phyloP scores from a whole-genome alignment of 768 basidiomycete species.

The Suillus ampliporus region DNA sequence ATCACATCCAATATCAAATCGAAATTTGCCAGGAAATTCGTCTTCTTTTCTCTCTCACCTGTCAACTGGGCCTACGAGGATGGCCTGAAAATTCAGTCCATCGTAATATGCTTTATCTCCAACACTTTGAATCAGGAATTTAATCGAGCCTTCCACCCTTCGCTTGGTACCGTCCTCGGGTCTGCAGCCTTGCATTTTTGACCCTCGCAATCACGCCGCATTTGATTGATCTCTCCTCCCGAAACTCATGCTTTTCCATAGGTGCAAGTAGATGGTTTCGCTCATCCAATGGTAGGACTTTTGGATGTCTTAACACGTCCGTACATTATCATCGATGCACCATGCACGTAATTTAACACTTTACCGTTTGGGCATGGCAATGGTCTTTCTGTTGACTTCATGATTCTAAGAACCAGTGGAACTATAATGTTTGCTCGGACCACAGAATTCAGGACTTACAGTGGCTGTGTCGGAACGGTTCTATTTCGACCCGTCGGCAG shows the following conservation, averaged over 20 bases:
- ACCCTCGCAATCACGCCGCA: neutral
- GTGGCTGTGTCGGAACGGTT: no score
- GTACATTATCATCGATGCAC: neutral
- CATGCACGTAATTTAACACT: neutral
- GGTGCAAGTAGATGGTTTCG: neutral
- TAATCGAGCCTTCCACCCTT: constrained; percentile 23
- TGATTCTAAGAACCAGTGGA: no score
- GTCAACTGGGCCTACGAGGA: constrained; percentile 49
- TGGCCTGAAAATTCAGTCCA: constrained; percentile 42
- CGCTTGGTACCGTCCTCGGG: constrained; percentile 10
- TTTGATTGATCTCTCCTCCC: neutral
- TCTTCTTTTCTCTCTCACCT: constrained; percentile 44
- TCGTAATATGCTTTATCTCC: constrained; percentile 40
- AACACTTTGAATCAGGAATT: constrained; percentile 37
- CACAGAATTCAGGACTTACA: no score
- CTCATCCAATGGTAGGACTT: neutral
- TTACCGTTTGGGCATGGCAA: no score
- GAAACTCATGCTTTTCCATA: constrained; percentile 1
- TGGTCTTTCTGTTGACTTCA: no score
- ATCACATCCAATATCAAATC: constrained; percentile 34
- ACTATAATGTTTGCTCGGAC: no score
- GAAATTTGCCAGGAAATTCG: constrained; percentile 42
- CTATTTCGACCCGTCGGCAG: no score
- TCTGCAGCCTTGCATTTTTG: neutral
- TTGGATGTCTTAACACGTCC: neutral